Evolutionary conservation across 2,329 filamentous ascomycete species (phyloP), one percentile per base, ranked within the genome.

Genomic region (Lasiodiplodia sp.): DNA sequence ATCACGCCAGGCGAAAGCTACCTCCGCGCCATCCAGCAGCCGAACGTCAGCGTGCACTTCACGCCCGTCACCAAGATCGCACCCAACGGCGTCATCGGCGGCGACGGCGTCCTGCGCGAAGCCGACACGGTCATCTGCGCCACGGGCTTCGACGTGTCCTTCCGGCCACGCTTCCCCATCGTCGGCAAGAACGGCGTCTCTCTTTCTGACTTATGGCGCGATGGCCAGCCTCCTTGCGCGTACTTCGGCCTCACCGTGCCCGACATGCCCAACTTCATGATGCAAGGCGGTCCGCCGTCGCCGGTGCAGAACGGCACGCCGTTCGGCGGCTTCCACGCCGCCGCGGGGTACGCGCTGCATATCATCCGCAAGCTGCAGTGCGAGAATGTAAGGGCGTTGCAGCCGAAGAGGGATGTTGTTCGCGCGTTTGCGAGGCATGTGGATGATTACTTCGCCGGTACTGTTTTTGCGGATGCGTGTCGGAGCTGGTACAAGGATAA

Each of bases 301-400:
- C 81, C 81, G 0, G 79, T 82, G 60, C 79, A 79, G 8, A 81
- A 82, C 68, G 80, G 80, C 25, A 74, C 70, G 21, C 79, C 82
- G 73, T 76, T 82, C 72, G 79, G 80, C 1, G 72, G 81, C 1
- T 79, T 83, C 70, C 77, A 81, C 63, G 72, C 74, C 64, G 79
- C 79, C 73, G 80, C 79, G 3, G 68, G 74, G n/a, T 82, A 83
- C 72, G 80, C 82, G 67, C 73, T 83, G 80, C 80, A 2, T 77
- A 79, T 85, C 51, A 81, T 87, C 69, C 81, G 85, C 74, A 81
- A 83, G 51, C 83, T 81, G 71, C 82, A 86, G 73, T 83, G 80
- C 2, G 77, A 84, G 72, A 81, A 83, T 73, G 83, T 87, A 66
- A 73, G 75, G 6, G 77, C 80, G 6, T 81, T 85, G 51, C 73